phyloP scores from a whole-genome alignment of 2,329 filamentous ascomycete species.

The Pseudocercospora vitis region DNA sequence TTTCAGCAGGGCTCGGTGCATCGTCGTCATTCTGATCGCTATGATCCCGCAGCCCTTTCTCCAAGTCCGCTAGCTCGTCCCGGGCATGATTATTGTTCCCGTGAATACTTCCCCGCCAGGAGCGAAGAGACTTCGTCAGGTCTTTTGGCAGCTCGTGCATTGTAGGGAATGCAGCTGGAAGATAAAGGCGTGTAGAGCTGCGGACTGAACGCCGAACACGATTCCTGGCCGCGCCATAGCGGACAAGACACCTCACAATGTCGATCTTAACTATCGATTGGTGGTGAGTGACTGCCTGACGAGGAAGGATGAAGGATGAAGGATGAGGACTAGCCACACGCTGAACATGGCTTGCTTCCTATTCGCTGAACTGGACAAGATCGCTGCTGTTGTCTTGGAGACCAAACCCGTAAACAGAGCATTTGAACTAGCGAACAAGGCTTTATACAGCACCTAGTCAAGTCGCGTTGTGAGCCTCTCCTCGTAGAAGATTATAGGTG shows the following conservation, averaged over 20 bases:
- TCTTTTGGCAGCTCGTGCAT: constrained; percentile 39
- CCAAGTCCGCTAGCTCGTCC: constrained; percentile 21
- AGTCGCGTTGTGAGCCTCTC: no score
- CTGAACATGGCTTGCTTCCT: neutral
- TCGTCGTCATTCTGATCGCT: constrained; percentile 23
- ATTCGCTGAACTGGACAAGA: neutral
- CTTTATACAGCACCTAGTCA: neutral
- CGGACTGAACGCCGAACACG: neutral
- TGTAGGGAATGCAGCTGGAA: neutral
- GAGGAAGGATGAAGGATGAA: neutral
- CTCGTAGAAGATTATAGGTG: no score
- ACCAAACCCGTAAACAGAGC: neutral
- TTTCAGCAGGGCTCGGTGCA: constrained; percentile 17
- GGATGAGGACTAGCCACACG: neutral
- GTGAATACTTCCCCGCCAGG: constrained; percentile 33
- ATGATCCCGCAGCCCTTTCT: constrained; percentile 29
- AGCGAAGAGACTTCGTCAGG: constrained; percentile 31
- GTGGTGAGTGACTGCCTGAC: neutral
- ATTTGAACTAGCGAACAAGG: neutral
- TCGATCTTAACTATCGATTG: neutral
- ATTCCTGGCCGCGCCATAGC: neutral
- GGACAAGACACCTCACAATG: neutral
- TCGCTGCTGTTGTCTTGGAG: neutral
- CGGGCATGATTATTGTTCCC: constrained; percentile 16
- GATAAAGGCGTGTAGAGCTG: neutral